phyloP scores from a whole-genome alignment of 1,139 yeast genomes.

The Zhuliangozyma blackwelliae region DNA sequence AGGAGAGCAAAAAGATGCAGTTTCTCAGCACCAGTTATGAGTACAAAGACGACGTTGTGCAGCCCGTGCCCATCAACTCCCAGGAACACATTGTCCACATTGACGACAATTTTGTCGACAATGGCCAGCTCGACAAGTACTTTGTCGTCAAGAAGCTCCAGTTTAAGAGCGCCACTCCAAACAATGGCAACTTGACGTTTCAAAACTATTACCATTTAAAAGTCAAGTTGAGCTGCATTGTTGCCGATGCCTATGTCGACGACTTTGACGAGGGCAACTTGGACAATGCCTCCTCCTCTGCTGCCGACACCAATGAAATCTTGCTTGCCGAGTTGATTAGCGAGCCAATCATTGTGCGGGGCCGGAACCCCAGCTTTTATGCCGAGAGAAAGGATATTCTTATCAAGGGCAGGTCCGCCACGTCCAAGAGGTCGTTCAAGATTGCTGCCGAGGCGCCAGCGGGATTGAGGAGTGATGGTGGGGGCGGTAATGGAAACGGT shows the following conservation, averaged over 20 bases:
- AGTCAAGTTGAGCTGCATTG: constrained; percentile 41
- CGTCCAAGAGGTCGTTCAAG: constrained; percentile 18
- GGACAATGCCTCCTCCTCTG: constrained; percentile 6
- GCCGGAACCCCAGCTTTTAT: constrained; percentile 63
- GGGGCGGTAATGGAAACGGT: constrained; percentile 6
- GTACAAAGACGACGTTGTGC: constrained; percentile 17
- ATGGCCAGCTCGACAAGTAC: constrained; percentile 28
- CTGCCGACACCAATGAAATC: constrained; percentile 28
- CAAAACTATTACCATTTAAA: constrained; percentile 55
- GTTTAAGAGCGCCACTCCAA: constrained; percentile 61
- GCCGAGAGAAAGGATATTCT: constrained; percentile 51
- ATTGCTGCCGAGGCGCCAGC: constrained; percentile 11
- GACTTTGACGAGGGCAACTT: constrained; percentile 36
- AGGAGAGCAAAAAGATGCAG: constrained; percentile 14
- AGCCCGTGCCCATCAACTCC: constrained; percentile 18
- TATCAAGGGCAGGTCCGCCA: constrained; percentile 26
- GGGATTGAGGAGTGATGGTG: constrained; percentile 3
- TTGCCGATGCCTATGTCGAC: constrained; percentile 42
- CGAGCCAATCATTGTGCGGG: constrained; percentile 60
- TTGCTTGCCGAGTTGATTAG: constrained; percentile 31
- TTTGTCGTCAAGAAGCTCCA: constrained; percentile 44
- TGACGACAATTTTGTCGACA: constrained; percentile 17
- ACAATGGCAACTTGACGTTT: constrained; percentile 53
- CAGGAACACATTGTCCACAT: constrained; percentile 30
- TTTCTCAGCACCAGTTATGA: constrained; percentile 9